A percentile compares a stretch with the other conserved stretches of the same genome.
Conservation (phyloP, 805 yeast genomes). For the Saccharomycopsis guyanensis region DNA sequence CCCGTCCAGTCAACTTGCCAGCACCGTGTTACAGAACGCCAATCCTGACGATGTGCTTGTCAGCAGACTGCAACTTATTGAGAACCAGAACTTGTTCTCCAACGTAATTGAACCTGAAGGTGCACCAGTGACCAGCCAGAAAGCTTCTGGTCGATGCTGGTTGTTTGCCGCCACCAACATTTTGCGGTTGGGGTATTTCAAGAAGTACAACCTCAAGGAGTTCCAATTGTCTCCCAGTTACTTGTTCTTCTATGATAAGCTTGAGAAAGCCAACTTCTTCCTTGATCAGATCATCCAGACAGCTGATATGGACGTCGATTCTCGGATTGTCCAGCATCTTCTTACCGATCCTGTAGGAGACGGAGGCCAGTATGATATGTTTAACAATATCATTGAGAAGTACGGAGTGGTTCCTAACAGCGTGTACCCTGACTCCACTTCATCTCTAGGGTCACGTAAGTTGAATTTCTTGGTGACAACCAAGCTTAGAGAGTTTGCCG, state of each 20-base stretch:
- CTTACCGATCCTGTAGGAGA: slow-evolving; percentile 62
- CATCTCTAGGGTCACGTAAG: slow-evolving; percentile 39
- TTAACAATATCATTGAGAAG: slow-evolving; percentile 65
- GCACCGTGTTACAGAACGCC: slow-evolving; percentile 11
- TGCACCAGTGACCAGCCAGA: slow-evolving; percentile 65
- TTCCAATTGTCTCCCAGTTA: slow-evolving; percentile 74
- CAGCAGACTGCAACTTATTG: slow-evolving; percentile 28
- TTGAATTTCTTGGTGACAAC: slow-evolving; percentile 59
- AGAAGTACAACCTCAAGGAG: slow-evolving; percentile 53
- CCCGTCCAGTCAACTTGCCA: slow-evolving; percentile 3
- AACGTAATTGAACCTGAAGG: slow-evolving; percentile 41
- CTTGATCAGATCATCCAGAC: slow-evolving; percentile 71
- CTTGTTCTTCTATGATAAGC: slow-evolving; percentile 75
- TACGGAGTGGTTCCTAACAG: slow-evolving; percentile 76
- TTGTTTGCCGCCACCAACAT: slow-evolving; percentile 77
- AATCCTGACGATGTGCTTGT: slow-evolving; percentile 36
- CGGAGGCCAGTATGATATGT: slow-evolving; percentile 88
- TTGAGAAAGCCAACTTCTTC: slow-evolving; percentile 77
- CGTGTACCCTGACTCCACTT: slow-evolving; percentile 60
- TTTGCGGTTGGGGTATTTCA: slow-evolving; percentile 54
- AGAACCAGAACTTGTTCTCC: slow-evolving; percentile 33
- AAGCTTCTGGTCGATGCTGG: slow-evolving; percentile 81
- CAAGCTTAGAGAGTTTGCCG: slow-evolving; percentile 72
- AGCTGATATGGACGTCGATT: slow-evolving; percentile 53
- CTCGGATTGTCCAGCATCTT: slow-evolving; percentile 61